Percentiles rank a stretch among this genome's conserved stretches.
Evolutionary conservation across 495 filamentous ascomycete genomes (phyloP).

Genomic region (Friedmanniomyces simplex): DNA sequence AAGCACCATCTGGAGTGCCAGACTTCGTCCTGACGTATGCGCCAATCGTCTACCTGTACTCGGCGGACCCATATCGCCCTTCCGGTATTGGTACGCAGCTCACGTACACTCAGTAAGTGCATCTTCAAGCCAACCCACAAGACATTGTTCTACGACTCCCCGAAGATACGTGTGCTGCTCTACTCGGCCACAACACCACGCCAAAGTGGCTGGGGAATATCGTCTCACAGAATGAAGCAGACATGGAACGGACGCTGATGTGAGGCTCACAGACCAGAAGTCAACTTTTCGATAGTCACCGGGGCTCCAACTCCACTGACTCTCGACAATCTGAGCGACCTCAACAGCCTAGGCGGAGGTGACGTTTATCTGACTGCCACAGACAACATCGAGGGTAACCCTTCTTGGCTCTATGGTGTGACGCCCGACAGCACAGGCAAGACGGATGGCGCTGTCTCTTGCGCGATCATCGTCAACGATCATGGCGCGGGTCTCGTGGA

Average conservation of each 20-base stretch:
- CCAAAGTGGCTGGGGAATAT: no score
- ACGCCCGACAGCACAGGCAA: constrained; percentile 39
- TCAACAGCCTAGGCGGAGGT: constrained; percentile 17
- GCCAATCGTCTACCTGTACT: constrained; percentile 39
- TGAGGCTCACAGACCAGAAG: constrained; percentile 36
- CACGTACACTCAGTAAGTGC: constrained; percentile 34
- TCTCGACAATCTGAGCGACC: constrained; percentile 42
- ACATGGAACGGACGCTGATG: no score
- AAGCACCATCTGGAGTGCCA: constrained; percentile 3
- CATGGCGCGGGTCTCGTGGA: constrained; percentile 45
- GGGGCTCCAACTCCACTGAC: constrained; percentile 39
- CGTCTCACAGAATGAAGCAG: no score
- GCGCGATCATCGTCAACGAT: constrained; percentile 47
- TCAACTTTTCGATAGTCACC: constrained; percentile 41
- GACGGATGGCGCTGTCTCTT: constrained; percentile 37
- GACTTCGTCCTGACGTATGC: constrained; percentile 14
- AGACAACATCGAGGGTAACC: constrained; percentile 43
- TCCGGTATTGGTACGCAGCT: constrained; percentile 49
- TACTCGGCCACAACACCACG: no score
- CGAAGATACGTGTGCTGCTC: no score
- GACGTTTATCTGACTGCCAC: constrained; percentile 51
- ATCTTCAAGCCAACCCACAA: constrained; percentile 24
- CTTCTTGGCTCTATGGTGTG: constrained; percentile 41
- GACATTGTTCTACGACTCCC: no score
- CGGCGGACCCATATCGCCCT: constrained; percentile 47